A percentile compares a stretch with the other conserved stretches of the same genome.
Evolutionary conservation across 257 asterid genomes (phyloP).

Genomic region (Lavandula angustifolia): DNA sequence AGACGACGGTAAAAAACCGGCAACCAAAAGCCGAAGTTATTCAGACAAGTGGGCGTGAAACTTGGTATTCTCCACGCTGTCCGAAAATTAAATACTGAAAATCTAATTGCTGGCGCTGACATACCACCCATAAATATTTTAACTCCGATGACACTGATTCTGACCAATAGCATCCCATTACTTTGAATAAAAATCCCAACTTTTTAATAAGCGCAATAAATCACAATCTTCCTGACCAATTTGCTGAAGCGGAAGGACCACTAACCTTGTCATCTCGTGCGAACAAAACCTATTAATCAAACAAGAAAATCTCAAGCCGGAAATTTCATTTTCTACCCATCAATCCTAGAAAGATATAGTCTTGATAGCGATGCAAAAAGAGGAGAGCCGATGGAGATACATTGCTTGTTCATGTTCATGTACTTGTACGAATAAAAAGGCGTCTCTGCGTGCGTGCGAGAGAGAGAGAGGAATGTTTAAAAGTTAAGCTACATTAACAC

Average conservation of each 20-base stretch:
- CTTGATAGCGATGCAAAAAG: constrained; percentile 28
- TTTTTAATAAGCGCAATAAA: constrained; percentile 25
- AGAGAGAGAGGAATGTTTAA: background rate
- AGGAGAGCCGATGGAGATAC: constrained; percentile 1
- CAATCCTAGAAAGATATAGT: constrained; percentile 32
- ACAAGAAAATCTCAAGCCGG: background rate
- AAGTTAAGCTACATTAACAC: constrained; percentile 31
- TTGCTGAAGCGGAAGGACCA: constrained; percentile 40
- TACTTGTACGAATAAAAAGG: background rate
- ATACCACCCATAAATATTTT: constrained; percentile 21
- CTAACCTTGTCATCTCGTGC: constrained; percentile 32
- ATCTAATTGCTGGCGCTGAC: constrained; percentile 33
- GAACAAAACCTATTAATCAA: constrained; percentile 23
- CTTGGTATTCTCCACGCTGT: constrained; percentile 24
- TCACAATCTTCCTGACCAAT: constrained; percentile 41
- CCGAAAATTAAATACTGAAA: constrained; percentile 28
- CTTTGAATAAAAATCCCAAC: constrained; percentile 8
- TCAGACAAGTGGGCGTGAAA: constrained; percentile 9
- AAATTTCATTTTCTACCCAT: constrained; percentile 36
- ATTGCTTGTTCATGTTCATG: constrained; percentile 20
- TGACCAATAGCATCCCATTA: constrained; percentile 37
- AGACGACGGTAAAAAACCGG: constrained; percentile 2
- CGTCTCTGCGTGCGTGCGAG: background rate
- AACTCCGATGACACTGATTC: constrained; percentile 20
- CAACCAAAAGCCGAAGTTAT: background rate